Base-by-base conservation (phyloP, 2,329 filamentous ascomycete genomes). In the Diaporthe helianthi region DNA sequence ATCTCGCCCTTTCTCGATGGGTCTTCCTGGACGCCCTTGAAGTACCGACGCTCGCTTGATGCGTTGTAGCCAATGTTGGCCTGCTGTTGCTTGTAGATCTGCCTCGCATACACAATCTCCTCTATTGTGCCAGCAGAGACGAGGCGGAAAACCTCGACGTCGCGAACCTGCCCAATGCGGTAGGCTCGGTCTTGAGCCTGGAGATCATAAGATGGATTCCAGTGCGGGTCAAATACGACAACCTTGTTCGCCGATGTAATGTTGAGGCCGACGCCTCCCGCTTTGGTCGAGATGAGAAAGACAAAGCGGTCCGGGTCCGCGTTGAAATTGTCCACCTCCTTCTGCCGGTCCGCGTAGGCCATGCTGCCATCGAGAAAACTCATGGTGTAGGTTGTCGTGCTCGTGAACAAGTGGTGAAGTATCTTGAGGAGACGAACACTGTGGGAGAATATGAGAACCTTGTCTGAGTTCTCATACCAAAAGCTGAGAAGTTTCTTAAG, bases 61-160 rank as follows among this genome's bases (percentile, higher is more conserved):
- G 96, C 96, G 41, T 91, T 97, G 79, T 99, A 98, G 0, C 93
- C 96, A 69, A 99, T 98, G 76, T 98, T 98, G 31, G 96, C 95
- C 81, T 98, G 96, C 76, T 99, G 96, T 77, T 99, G 96, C 79
- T 99, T 99, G 85, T 99, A 99, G 47, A 99, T 96, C 76, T 99
- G 96, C 8, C 96, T 88, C 0, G 95, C 96, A 75, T 99, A 99
- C 9, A 98, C 93, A 66, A 98, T 96, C 79, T 99, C 96, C 77
- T 99, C 96, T 19, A 99, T 93, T 0, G 96, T 98, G 0, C 96
- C 96, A 1, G 93, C 90, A 2, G 92, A 95, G 22, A 99, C 89
- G 1, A 99, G 87, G 4, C 96, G 90, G 78, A 97, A 98, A 1
- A 98, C 95, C 77, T 99, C 96, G 0, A 99, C 96, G 76, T 98